phyloP scores from a whole-genome alignment of 148 eudicot species.

The Chenopodium berlandieri region DNA sequence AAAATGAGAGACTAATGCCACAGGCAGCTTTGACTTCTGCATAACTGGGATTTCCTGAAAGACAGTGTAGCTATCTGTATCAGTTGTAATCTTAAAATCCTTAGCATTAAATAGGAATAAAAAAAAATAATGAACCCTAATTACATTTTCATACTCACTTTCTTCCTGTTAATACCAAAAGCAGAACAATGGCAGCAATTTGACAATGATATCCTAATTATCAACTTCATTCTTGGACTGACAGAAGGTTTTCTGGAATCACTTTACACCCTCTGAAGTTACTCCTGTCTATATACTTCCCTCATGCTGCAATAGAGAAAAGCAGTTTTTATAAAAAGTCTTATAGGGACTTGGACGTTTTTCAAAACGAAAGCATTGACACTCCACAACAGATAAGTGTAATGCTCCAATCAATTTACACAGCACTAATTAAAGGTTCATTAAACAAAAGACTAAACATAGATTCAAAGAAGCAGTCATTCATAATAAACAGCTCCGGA shows the following conservation, averaged over 20 bases:
- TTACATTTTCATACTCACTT: conserved; percentile 9
- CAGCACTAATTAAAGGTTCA: neutral
- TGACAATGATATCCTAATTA: neutral
- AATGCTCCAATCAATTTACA: neutral
- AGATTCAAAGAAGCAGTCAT: neutral
- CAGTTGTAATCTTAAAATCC: neutral
- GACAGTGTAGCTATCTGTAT: neutral
- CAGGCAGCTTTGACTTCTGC: conserved; percentile 1
- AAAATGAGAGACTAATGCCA: conserved; percentile 7
- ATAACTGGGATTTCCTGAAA: conserved; percentile 6
- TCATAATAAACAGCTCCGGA: neutral
- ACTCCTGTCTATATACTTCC: neutral
- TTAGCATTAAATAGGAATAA: neutral
- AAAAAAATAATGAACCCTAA: neutral
- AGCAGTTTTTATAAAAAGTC: neutral
- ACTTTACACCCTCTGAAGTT: neutral
- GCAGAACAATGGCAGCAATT: neutral
- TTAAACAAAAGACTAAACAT: neutral
- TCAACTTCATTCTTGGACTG: conserved; percentile 9
- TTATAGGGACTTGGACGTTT: neutral
- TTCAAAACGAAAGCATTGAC: neutral
- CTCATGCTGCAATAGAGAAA: conserved; percentile 4
- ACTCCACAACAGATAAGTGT: neutral
- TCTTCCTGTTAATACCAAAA: neutral
- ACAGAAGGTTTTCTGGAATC: neutral